Percentiles rank a stretch among this genome's conserved stretches.
These are phyloP conservation scores for Euptelea pleiosperma DNA, from an alignment of 164 flowering plant species.

Conservation along the genomic window DNA sequence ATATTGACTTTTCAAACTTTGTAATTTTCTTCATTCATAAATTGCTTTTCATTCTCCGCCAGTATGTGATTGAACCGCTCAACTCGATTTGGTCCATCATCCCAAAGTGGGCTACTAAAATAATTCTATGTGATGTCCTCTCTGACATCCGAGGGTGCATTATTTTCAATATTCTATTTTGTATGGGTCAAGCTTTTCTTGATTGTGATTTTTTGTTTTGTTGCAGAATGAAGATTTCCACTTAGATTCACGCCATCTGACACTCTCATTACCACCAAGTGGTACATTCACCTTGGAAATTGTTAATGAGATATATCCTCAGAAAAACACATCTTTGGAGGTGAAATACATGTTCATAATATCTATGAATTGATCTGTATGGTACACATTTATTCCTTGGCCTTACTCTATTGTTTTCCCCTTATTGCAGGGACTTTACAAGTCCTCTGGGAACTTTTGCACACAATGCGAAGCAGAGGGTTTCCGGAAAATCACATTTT, in stretches of 20 bases:
- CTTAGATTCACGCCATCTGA: constrained; percentile 69
- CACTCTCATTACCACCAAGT: constrained; percentile 58
- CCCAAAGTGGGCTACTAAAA: no score
- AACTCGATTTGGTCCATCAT: no score
- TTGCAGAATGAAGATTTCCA: constrained; percentile 59
- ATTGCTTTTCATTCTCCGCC: no score
- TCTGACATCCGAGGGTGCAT: no score
- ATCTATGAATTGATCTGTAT: background rate
- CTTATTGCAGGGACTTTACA: constrained; percentile 78
- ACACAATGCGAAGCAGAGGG: constrained; percentile 99
- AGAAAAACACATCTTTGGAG: constrained; percentile 90
- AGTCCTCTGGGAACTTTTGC: constrained; percentile 88
- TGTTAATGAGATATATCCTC: constrained; percentile 77
- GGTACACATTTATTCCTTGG: background rate
- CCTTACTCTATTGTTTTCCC: background rate
- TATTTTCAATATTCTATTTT: no score
- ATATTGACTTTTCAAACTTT: no score
- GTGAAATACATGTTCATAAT: constrained; percentile 27
- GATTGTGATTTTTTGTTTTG: no score
- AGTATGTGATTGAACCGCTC: no score
- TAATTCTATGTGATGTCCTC: no score
- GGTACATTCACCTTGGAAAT: constrained; percentile 71
- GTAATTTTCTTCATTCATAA: no score
- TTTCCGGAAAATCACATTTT: constrained; percentile 83
- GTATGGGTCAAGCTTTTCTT: no score